Percentiles rank a stretch among this genome's conserved stretches.
Conservation (phyloP, 345 rosid species). For the Aquilaria malaccensis region DNA sequence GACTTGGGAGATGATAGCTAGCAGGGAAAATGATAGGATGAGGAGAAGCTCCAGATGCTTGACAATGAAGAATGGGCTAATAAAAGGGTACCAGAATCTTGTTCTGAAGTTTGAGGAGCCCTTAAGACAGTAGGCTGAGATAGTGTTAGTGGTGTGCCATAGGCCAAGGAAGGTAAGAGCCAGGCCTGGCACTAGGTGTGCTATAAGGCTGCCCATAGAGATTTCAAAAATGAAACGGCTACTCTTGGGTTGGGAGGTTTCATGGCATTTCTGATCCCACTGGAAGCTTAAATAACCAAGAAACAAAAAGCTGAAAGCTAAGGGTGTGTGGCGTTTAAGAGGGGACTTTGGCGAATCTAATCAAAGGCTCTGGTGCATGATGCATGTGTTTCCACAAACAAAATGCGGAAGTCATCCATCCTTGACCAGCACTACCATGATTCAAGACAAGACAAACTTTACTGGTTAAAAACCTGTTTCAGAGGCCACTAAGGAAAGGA, state of each 20-base stretch:
- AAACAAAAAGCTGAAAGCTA: not conserved
- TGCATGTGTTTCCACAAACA: slow-evolving; percentile 59
- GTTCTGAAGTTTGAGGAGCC: slow-evolving; percentile 40
- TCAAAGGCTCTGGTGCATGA: slow-evolving; percentile 34
- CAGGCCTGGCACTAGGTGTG: slow-evolving; percentile 68
- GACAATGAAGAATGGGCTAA: slow-evolving; percentile 25
- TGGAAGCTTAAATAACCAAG: slow-evolving; percentile 24
- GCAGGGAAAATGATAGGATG: slow-evolving; percentile 47
- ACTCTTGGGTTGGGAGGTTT: slow-evolving; percentile 8
- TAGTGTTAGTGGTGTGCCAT: slow-evolving; percentile 71
- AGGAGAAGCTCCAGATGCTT: slow-evolving; percentile 54
- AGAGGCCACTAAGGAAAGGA: not conserved
- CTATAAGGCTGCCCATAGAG: slow-evolving; percentile 63
- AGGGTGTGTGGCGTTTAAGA: not conserved
- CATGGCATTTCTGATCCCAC: slow-evolving; percentile 5
- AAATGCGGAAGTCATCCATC: slow-evolving; percentile 12
- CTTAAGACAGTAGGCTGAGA: slow-evolving; percentile 50
- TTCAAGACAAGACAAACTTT: not conserved
- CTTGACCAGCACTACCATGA: slow-evolving; percentile 8
- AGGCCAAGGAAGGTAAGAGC: slow-evolving; percentile 63
- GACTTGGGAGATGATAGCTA: slow-evolving; percentile 47
- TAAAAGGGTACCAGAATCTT: slow-evolving; percentile 52
- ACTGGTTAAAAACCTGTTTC: not conserved
- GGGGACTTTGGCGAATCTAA: slow-evolving; percentile 13
- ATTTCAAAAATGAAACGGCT: slow-evolving; percentile 1